phyloP scores from a whole-genome alignment of 345 rosid species.

The Erodium maritimum region DNA sequence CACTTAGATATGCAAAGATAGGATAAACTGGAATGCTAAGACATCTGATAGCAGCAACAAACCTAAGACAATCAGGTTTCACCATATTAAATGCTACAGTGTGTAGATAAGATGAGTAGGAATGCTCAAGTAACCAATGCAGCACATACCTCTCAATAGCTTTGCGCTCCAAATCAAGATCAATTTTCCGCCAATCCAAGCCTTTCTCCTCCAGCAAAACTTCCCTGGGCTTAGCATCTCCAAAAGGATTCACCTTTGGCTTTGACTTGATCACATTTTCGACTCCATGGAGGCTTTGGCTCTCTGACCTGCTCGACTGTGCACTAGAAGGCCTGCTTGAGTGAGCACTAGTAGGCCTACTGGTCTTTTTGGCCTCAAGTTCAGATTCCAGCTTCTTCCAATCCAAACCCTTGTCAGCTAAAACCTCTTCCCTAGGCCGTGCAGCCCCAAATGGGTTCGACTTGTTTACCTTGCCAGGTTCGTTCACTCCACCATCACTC shows the following conservation, averaged over 20 bases:
- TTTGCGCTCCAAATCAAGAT: slow-evolving; percentile 77
- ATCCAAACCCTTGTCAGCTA: slow-evolving; percentile 91
- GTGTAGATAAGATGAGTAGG: neutral
- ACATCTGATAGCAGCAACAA: neutral
- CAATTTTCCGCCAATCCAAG: slow-evolving; percentile 87
- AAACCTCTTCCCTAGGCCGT: slow-evolving; percentile 81
- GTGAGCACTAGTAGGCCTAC: slow-evolving; percentile 79
- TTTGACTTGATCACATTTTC: slow-evolving; percentile 60
- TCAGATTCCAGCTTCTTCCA: slow-evolving; percentile 79
- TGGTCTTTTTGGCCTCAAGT: slow-evolving; percentile 63
- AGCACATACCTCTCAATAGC: slow-evolving; percentile 52
- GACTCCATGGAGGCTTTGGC: slow-evolving; percentile 23
- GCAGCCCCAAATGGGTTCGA: slow-evolving; percentile 87
- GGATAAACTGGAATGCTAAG: neutral
- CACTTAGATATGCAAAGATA: neutral
- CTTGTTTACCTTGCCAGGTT: slow-evolving; percentile 42
- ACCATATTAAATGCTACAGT: no score
- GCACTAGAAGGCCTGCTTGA: slow-evolving; percentile 95
- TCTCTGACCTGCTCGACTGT: slow-evolving; percentile 73
- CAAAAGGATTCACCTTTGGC: slow-evolving; percentile 89
- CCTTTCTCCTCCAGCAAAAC: slow-evolving; percentile 83
- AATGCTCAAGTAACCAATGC: neutral
- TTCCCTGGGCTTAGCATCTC: slow-evolving; percentile 92
- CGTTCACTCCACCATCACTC: slow-evolving; percentile 29
- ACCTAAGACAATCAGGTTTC: neutral